phyloP scores from a whole-genome alignment of 2,329 filamentous ascomycete species.

The Gaeumannomyces tritici region DNA sequence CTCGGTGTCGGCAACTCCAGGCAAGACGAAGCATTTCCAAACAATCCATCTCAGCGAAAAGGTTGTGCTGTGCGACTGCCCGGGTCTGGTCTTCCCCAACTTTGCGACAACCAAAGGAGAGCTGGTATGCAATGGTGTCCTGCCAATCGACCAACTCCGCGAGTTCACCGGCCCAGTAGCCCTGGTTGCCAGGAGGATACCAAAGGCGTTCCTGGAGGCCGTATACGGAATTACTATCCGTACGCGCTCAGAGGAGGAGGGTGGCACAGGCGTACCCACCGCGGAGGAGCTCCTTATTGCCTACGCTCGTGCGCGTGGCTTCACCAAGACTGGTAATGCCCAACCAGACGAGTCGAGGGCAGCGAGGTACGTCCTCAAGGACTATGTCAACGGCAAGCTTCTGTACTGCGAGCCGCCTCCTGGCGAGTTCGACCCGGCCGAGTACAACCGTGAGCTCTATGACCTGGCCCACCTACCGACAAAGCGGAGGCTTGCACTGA shows the following conservation, averaged over 20 bases:
- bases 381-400: constrained; percentile 94
- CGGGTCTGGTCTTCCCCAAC: constrained; percentile 96
- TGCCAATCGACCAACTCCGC: constrained; percentile 92
- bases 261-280: constrained; percentile 79
- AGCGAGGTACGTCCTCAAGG: constrained; percentile 82
- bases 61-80: constrained; percentile 93
- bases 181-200: constrained; percentile 77
- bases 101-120: constrained; percentile 96
- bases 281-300: constrained; percentile 76
- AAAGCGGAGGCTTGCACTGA: constrained; percentile 62
- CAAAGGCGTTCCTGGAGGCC: constrained; percentile 80
- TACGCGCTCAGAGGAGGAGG: constrained; percentile 76
- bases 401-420: constrained; percentile 88
- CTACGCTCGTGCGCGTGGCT: constrained; percentile 83
- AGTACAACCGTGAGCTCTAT: constrained; percentile 88
- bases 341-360: constrained; percentile 91
- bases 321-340: constrained; percentile 79
- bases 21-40: constrained; percentile 99
- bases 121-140: constrained; percentile 85
- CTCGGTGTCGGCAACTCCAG: constrained; percentile 91
- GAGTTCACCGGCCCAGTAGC: constrained; percentile 83
- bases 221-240: constrained; percentile 88
- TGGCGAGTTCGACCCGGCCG: constrained; percentile 55
- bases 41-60: constrained; percentile 88
- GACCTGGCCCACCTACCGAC: constrained; percentile 71